Evolutionary conservation across 331 rosid genomes (phyloP), one percentile per base, ranked within the genome.

Genomic region (Spiraea crenata): DNA sequence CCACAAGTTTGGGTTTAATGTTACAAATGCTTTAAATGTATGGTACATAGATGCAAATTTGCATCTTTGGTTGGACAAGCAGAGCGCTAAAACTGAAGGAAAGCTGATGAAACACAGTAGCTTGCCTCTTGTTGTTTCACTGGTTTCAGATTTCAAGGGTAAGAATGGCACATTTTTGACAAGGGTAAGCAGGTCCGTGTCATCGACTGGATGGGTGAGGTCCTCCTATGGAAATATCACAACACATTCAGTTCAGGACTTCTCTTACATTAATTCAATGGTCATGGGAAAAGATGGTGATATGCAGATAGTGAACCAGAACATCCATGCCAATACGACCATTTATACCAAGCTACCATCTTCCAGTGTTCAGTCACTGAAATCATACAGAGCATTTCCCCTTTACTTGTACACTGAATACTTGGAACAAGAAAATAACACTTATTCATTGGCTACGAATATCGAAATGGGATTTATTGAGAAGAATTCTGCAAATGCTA

Each of bases 31-130:
- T 35, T 73, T 88, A 64, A 90, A 93, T 85, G 92, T 88, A 19
- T 88, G 97, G 98, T 82, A 16, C 63, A 16, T 93, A 7, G 90
- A 93, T 69, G 96, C 97, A 60, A 88, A 90, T 82, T 79, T 93
- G 60, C 97, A 93, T 77, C 79, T 93, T 71, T 93, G 96, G 96
- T 69, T 93, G 86, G 97, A 93, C 58, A 44, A 39, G 7, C 54
- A 73, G 59, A 84, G 88, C 68, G 44, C 20, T 15, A 83, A 57
- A 65, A 84, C 86, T 13, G 70, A 83, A 65, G 97, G 90, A 45
- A 15, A 69, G 77, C 79, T 93, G 47, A 5, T 67, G 63, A 66
- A 65, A 62, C 88, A 74, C 19, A 48, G 60, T 14, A 81, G 49
- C 41, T 65, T 66, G 11, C 93, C 98, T 47, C 68, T 74, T 71